Evolutionary conservation across 257 asterid species (phyloP), one percentile per base, ranked within the genome.

Genomic region (Lithospermum erythrorhizon): DNA sequence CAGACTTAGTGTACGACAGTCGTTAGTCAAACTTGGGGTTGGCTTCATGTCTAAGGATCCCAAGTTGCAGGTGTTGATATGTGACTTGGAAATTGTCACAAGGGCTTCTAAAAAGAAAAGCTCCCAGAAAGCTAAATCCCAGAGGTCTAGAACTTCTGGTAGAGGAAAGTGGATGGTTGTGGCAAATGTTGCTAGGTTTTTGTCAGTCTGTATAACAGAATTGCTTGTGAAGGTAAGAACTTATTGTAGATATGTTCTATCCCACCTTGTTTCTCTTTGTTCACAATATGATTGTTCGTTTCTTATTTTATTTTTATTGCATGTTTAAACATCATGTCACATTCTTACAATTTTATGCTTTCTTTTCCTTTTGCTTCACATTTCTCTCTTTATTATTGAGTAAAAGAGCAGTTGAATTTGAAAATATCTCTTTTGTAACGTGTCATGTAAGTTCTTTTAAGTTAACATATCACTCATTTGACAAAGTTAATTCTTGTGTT

Each of bases 31-130:
- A 81, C 89, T 91, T 72, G 98, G 96, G 65, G 90, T 78, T 62
- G 98, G 97, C 65, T 81, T 91, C 76, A 72, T 88, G 62, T 88
- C 98, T 47, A 81, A 86, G 86, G 99, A 89, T 74, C 99, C 99
- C 53, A 93, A 93, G 72, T 69, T 93, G 73, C 97, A 89, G 83
- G 83, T 93, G 66, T 65, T 93, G 61, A 85, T 89, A 76, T 86
- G 84, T 56, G 99, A 93, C 62, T 68, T 93, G 75, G 99, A 93
- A 78, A 81, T 93, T 76, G 94, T 93, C 69, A 74, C 79, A 54
- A 84, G 96, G 83, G 73, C 89, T 72, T 77, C 95, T 55, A 76
- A 73, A 73, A 41, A 41, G 49, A 84, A 77, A 78, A 75, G 74
- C 71, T 61, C 87, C 67, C 74, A 72, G 78, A 93, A 79, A 72